phyloP scores from a whole-genome alignment of 148 eudicot species.

The Cornus florida region DNA sequence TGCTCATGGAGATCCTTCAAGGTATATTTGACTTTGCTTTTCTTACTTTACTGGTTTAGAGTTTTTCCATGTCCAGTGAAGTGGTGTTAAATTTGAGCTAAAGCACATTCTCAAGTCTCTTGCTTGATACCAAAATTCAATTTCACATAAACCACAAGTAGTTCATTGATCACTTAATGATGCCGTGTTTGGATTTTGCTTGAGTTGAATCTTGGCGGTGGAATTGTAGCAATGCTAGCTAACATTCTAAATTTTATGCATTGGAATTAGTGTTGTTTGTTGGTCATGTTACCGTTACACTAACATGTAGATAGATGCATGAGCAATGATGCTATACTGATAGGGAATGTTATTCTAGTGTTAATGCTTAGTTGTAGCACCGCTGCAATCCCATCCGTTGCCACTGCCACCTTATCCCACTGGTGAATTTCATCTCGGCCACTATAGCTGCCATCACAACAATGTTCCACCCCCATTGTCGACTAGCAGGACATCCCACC shows the following conservation, averaged over 20 bases:
- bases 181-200: neutral
- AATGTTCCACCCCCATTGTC: no score
- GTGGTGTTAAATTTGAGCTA: neutral
- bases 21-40: constrained; percentile 34
- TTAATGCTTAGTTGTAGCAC: no score
- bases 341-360: no score
- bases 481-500: no score
- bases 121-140: neutral
- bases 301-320: neutral
- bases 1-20: constrained; percentile 89
- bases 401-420: no score
- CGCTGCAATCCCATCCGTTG: no score
- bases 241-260: no score
- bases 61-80: neutral
- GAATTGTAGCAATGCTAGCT: neutral
- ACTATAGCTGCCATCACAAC: no score
- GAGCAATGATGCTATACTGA: neutral
- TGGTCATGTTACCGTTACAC: neutral
- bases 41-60: neutral
- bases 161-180: neutral
- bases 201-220: neutral
- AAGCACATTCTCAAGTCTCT: neutral
- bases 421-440: no score
- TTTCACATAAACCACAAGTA: neutral
- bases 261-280: neutral